Base-by-base conservation (phyloP, 306 rosid species). In the Vigna angularis region DNA sequence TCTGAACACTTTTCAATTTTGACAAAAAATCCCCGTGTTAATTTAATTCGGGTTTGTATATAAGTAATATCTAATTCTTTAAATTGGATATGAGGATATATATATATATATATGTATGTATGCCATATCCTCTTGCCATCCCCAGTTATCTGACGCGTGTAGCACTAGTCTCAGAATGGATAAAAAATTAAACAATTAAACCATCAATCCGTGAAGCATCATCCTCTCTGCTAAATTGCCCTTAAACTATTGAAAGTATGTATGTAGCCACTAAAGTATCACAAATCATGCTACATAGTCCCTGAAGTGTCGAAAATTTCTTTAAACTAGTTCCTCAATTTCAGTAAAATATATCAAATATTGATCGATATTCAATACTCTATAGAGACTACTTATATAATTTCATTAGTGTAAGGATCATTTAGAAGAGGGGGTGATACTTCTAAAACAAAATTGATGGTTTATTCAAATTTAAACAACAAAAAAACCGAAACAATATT, bases 401-500 rank as follows among this genome's bases (percentile, higher is more conserved):
- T 45, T 45, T 12, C 16, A 45, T 45, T 12, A 45, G 50, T 45
- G 13, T 45, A 45, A 11, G 50, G 50, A 45, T 16, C 15, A 45
- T 45, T 45, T 45, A 45, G 50, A 12, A 11, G 50, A 12, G 50
- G 5, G 14, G 15, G 16, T 45, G 15, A 45, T 45, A 44, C 49
- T 9, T 45, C 5, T 0, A 3, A 11, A 0, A 44, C 48, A 9
- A 44, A 44, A 44, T 12, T 12, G 5, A 12, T 45, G 50, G 50
- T 45, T 12, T 45, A 4, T 45, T 45, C 50, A 45, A 45, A 45
- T 6, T 57, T 12, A 38, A 34, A 66, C 3, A 72, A 20, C 16
- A 72, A 66, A 50, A n/a, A 72, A 78, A 59, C 9, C 42, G 34
- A 68, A 74, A 9, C 48, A 36, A 73, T 32, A 73, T 59, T 64